Evolutionary conservation across 805 yeast species (phyloP).

Genomic region (Kluyveromyces lactis): DNA sequence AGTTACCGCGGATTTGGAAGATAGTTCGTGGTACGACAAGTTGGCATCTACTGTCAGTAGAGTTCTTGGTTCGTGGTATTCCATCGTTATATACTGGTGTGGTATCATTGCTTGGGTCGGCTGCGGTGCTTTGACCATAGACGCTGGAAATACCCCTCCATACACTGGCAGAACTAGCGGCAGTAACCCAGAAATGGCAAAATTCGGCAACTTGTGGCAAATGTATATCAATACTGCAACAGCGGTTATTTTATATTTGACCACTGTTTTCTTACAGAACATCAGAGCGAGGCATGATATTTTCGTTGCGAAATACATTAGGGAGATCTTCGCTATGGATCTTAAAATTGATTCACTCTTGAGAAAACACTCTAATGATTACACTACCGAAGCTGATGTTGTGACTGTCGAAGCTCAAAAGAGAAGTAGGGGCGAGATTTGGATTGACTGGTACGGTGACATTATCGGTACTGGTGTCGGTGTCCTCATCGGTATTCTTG

Average conservation of each 20-base stretch:
- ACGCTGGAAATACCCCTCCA: slow-evolving; percentile 22
- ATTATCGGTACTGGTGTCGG: slow-evolving; percentile 38
- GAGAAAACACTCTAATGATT: slow-evolving; percentile 17
- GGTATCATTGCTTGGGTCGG: slow-evolving; percentile 34
- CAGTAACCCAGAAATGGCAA: slow-evolving; percentile 15
- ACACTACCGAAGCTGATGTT: slow-evolving; percentile 18
- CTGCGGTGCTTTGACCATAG: slow-evolving; percentile 27
- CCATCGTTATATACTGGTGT: slow-evolving; percentile 30
- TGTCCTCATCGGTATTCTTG: slow-evolving; percentile 26
- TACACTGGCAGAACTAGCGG: slow-evolving; percentile 20
- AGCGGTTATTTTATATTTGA: slow-evolving; percentile 30
- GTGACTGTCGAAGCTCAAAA: slow-evolving; percentile 15
- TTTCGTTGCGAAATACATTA: slow-evolving; percentile 19
- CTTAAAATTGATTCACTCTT: slow-evolving; percentile 22
- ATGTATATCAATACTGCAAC: slow-evolving; percentile 35
- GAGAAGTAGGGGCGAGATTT: slow-evolving; percentile 14
- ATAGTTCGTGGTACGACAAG: slow-evolving; percentile 30
- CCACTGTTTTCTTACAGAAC: slow-evolving; percentile 33
- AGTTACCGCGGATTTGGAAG: slow-evolving; percentile 15
- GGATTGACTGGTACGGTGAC: slow-evolving; percentile 34
- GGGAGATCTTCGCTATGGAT: slow-evolving; percentile 21
- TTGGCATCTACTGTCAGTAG: slow-evolving; percentile 20
- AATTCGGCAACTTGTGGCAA: slow-evolving; percentile 33
- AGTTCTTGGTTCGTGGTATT: slow-evolving; percentile 27
- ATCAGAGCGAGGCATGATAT: slow-evolving; percentile 32